phyloP scores from a whole-genome alignment of 345 rosid genomes.

The Eucalyptus paniculata region DNA sequence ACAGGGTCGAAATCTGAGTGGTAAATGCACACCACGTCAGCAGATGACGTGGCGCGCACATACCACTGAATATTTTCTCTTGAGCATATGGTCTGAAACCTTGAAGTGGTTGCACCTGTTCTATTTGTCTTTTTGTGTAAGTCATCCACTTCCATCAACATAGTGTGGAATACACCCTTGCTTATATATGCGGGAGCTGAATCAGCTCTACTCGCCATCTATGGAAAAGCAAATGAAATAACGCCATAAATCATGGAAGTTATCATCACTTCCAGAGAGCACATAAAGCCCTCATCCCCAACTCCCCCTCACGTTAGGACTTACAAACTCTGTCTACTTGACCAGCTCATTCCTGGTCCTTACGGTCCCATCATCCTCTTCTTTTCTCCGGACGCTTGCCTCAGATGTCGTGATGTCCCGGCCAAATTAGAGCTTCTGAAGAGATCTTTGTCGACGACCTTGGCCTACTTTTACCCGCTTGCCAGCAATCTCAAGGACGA shows the following conservation, averaged over 20 bases:
- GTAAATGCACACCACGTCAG: too few relatives aligned
- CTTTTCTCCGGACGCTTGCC: neutral
- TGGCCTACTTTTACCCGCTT: constrained; percentile 6
- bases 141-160: constrained; percentile 19
- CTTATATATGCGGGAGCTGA: neutral
- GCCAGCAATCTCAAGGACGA: constrained; percentile 10
- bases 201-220: too few relatives aligned
- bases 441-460: constrained; percentile 3
- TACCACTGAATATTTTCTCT: too few relatives aligned
- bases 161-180: constrained; percentile 23
- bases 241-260: neutral
- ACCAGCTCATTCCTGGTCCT: constrained; percentile 5
- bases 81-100: too few relatives aligned
- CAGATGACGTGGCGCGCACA: fast-evolving
- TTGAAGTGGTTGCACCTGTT: too few relatives aligned
- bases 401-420: neutral
- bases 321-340: constrained; percentile 8
- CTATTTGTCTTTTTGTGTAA: too few relatives aligned
- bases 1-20: too few relatives aligned
- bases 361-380: constrained; percentile 6
- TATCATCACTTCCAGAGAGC: constrained; percentile 1
- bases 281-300: constrained; percentile 9
- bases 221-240: neutral
- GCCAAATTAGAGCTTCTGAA: neutral
- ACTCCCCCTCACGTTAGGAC: constrained; percentile 2